Base-by-base conservation (phyloP, 1,284 basidiomycete genomes). In the Microbotryomycetes sp. region DNA sequence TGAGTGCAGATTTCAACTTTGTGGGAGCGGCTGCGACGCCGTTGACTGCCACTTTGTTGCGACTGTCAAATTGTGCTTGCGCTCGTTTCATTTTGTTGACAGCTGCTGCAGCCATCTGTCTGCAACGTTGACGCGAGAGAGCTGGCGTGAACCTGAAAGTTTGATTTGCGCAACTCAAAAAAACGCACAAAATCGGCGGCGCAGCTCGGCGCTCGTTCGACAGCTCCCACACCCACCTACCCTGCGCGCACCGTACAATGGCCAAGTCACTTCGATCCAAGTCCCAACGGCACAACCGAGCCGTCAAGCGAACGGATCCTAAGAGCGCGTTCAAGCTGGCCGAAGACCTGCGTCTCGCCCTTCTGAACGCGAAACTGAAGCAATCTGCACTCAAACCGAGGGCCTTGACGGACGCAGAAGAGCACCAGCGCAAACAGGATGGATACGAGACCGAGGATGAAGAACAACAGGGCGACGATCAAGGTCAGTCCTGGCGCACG, bases 241-340 rank as follows among this genome's bases (percentile, higher is more conserved):
- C n/a, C n/a, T n/a, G n/a, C n/a, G n/a, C n/a, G n/a, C n/a, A n/a
- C n/a, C n/a, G n/a, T n/a, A n/a, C n/a, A n/a, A n/a, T 94, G 93
- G 92, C 89, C 61, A 97, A 97, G 81, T 92, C 90, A 48, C 83
- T 87, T 56, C 84, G 92, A 73, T 89, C 90, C 22, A 94, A 92
- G 79, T 81, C 84, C 65, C 96, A 96, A 78, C 86, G 91, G 56
- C 80, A 84, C 32, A 88, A 86, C 74, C 84, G 93, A 66, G 81
- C 86, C 16, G 86, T 88, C 73, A 97, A 96, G 79, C 86, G 94
- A 64, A 81, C 85, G 73, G 81, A 84, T 58, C 85, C 69, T 30
- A 72, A 72, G 57, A 71, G 87, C 54, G 84, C 60, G 46, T 69
- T 59, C 65, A 88, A 89, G 58, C 89, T 85, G 1, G 81, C 84